Conservation (phyloP, 2,329 filamentous ascomycete species). For the Dactylellina haptotyla region DNA sequence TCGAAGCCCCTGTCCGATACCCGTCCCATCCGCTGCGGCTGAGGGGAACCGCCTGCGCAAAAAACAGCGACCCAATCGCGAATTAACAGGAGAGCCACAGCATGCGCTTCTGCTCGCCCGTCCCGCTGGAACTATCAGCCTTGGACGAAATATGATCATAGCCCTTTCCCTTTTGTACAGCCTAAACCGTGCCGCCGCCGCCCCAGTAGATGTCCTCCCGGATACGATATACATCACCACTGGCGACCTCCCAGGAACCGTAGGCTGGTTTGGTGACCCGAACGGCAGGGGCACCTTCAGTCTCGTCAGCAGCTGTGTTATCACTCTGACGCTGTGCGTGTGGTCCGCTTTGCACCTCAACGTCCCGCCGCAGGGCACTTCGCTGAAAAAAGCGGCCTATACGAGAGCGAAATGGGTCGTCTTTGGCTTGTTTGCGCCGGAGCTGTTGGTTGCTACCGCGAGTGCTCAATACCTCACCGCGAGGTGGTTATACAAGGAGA, state of each 20-base stretch:
- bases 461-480: slow-evolving; percentile 53
- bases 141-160: slow-evolving; percentile 39
- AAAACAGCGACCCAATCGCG: background rate
- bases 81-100: background rate
- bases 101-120: slow-evolving; percentile 20
- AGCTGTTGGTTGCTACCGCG: slow-evolving; percentile 59
- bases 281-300: slow-evolving; percentile 59
- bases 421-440: slow-evolving; percentile 59
- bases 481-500: slow-evolving; percentile 34
- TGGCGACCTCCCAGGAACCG: slow-evolving; percentile 8
- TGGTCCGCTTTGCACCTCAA: slow-evolving; percentile 62
- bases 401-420: slow-evolving; percentile 59
- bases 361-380: slow-evolving; percentile 57
- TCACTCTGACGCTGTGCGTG: slow-evolving; percentile 61
- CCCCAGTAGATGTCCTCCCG: slow-evolving; percentile 6
- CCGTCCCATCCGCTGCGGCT: background rate
- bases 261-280: slow-evolving; percentile 56
- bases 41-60: background rate
- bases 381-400: slow-evolving; percentile 21
- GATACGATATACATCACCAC: background rate
- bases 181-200: slow-evolving; percentile 19
- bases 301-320: slow-evolving; percentile 60
- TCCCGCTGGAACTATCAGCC: slow-evolving; percentile 8
- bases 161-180: slow-evolving; percentile 12
- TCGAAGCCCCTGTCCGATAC: background rate